These are phyloP conservation scores for Trichosporon sp. DNA, from an alignment of 1,284 basidiomycete genomes.

Conservation along the genomic window DNA sequence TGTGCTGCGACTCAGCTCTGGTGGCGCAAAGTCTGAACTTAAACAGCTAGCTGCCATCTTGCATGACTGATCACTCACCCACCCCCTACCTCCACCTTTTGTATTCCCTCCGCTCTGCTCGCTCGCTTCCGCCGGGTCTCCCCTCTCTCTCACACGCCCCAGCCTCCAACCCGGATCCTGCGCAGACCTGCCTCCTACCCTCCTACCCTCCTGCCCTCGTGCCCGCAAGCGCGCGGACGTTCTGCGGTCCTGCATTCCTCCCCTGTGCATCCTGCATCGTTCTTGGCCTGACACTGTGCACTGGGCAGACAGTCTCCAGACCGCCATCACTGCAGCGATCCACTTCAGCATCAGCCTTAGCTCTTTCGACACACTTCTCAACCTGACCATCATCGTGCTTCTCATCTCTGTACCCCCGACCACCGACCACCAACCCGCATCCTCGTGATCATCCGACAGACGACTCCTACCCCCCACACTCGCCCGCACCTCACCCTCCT, in stretches of 20 bases:
- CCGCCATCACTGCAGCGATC: background rate
- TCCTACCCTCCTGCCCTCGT: background rate
- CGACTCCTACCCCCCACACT: background rate
- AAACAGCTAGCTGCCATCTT: too few relatives aligned
- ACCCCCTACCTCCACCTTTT: background rate
- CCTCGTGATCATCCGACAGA: slow-evolving; percentile 1
- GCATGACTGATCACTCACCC: background rate
- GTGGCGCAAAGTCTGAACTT: background rate
- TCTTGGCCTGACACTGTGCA: background rate
- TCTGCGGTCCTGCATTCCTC: background rate
- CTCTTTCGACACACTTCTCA: background rate
- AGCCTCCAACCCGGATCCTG: background rate
- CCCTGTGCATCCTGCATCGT: too few relatives aligned
- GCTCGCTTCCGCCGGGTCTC: background rate
- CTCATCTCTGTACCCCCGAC: background rate
- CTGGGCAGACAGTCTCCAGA: background rate
- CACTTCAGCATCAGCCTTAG: too few relatives aligned
- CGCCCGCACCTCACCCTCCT: background rate
- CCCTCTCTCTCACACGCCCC: slow-evolving; percentile 4
- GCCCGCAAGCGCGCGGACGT: background rate
- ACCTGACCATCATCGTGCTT: slow-evolving; percentile 1
- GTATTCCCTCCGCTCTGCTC: background rate
- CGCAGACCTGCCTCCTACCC: too few relatives aligned
- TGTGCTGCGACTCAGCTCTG: background rate
- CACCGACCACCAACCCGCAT: background rate